Conservation (phyloP, 352 stramenopile species). For the Blastocystis sp. region DNA sequence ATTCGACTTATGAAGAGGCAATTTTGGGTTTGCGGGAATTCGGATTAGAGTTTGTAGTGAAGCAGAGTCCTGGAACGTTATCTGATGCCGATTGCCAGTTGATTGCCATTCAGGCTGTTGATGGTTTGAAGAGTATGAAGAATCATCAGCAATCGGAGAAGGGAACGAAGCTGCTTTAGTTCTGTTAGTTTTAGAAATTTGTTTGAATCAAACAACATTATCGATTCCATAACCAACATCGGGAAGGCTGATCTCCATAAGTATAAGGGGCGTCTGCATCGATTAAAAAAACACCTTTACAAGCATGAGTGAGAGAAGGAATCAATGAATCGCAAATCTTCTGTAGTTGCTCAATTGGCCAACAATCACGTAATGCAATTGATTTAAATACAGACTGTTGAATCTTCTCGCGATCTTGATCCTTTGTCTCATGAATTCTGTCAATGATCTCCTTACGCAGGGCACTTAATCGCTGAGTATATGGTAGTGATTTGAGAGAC, state of each 20-base stretch:
- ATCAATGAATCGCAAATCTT: constrained; percentile 32
- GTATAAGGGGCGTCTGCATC: constrained; percentile 14
- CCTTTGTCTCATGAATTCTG: constrained; percentile 12
- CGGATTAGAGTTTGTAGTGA: constrained; percentile 19
- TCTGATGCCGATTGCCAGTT: neutral
- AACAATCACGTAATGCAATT: neutral
- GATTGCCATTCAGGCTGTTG: neutral
- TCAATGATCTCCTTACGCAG: constrained; percentile 29
- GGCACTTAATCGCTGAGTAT: neutral
- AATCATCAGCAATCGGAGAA: constrained; percentile 31
- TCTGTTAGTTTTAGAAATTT: neutral
- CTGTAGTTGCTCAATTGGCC: constrained; percentile 28
- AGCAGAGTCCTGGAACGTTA: neutral
- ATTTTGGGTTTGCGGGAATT: constrained; percentile 27
- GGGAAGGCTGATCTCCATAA: constrained; percentile 18
- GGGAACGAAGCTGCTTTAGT: constrained; percentile 44
- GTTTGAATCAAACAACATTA: neutral
- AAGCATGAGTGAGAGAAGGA: constrained; percentile 46
- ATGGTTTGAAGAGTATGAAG: neutral
- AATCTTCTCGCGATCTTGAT: neutral
- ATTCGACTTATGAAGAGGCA: neutral
- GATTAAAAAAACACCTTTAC: neutral
- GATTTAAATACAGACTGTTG: constrained; percentile 1
- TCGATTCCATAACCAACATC: constrained; percentile 37
- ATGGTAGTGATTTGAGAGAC: constrained; percentile 33